Base-by-base conservation (phyloP, 495 filamentous ascomycete genomes). In the Penicillium flavigenum region DNA sequence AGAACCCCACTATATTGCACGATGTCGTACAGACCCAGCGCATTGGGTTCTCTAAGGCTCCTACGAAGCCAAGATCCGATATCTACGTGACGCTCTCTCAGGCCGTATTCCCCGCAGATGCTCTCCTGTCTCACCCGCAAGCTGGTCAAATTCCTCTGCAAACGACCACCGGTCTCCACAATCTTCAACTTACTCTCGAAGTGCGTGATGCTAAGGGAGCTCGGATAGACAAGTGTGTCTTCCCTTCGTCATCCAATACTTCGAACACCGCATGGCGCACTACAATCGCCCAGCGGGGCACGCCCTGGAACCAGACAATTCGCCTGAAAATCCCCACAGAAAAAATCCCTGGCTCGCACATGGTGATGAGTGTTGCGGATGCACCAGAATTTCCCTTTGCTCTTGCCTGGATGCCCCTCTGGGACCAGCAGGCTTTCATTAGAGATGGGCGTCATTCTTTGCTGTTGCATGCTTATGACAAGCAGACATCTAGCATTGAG, bases 11-110 rank as follows among this genome's bases (percentile, higher is more conserved):
- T 0, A 75, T 95, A 5, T 83, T 98, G 36, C 89, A 95, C 52
- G 84, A 86, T 42, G 82, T 97, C 55, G 80, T 80, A 57, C 86
- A 86, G 61, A 93, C 92, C 6, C 83, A 80, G 59, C 91, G 93
- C 69, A 91, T 96, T 63, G 93, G 91, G n/a, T 99, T 99, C 72
- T 87, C 94, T 3, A 92, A 92, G 19, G 92, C 91, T 8, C 94
- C 94, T 1, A 90, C 88, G 0, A 89, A 89, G 63, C 81, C 90
- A 9, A 76, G 94, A 59, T 96, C 90, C 12, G 94, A 99, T 66
- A 97, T 99, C 47, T 99, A 98, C 67, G 68, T 99, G 22, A 96
- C 90, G 0, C 69, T 99, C 49, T 82, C 83, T 38, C 86, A 90
- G 61, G 86, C 91, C 0, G 78, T 82, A 14, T 72, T 99, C 3